Percentiles rank a stretch among this genome's conserved stretches.
phyloP scores from a whole-genome alignment of 495 filamentous ascomycete genomes.

The Echria macrotheca region DNA sequence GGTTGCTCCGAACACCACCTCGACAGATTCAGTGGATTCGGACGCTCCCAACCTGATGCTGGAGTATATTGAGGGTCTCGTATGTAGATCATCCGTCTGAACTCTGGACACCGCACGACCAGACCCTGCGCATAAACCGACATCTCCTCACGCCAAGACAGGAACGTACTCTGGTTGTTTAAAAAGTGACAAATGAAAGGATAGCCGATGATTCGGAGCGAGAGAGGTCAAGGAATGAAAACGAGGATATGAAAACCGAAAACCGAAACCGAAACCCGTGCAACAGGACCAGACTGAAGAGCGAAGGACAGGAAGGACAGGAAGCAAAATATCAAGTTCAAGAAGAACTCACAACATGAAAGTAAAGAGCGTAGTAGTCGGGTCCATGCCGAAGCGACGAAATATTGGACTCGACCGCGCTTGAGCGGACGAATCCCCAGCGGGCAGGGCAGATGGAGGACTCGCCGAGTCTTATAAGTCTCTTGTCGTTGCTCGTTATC shows the following conservation, averaged over 20 bases:
- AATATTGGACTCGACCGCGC: conserved; percentile 21
- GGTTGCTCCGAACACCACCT: neutral
- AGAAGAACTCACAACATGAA: conserved; percentile 61
- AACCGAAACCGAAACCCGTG: too few relatives aligned
- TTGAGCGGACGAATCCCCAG: conserved; percentile 18
- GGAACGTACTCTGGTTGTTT: neutral
- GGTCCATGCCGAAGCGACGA: conserved; percentile 45
- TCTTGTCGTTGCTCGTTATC: neutral
- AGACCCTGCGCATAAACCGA: too few relatives aligned
- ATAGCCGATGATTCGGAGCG: conserved; percentile 6
- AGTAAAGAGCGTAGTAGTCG: conserved; percentile 68
- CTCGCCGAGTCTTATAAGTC: conserved; percentile 25
- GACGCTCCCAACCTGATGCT: too few relatives aligned
- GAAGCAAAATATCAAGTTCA: conserved; percentile 14
- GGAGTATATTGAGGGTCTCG: too few relatives aligned
- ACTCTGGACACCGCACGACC: too few relatives aligned
- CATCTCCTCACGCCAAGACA: too few relatives aligned
- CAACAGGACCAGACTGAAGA: too few relatives aligned
- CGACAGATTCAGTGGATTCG: neutral
- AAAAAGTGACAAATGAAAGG: conserved; percentile 1
- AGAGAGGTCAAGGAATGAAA: conserved; percentile 3
- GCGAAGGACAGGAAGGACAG: conserved; percentile 46
- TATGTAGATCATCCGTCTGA: neutral
- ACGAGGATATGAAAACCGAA: conserved; percentile 31
- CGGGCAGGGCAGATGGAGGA: conserved; percentile 1